Base-by-base conservation (phyloP, 2,329 filamentous ascomycete species). In the Fusarium neocosmosporiellum region DNA sequence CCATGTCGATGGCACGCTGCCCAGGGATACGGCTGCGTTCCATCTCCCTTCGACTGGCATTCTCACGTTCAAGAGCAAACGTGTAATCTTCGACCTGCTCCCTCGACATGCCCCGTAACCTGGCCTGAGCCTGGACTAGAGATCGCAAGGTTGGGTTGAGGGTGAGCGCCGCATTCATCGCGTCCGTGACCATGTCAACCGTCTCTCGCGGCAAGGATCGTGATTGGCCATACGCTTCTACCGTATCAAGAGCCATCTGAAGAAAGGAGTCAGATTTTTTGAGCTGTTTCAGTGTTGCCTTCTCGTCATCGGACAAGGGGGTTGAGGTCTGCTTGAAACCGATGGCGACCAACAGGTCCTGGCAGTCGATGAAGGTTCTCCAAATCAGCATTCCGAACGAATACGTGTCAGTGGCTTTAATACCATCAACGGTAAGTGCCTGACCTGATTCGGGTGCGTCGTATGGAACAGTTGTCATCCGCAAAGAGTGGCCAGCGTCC, bases 321-420 rank as follows among this genome's bases (percentile, higher is more conserved):
- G 16, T 14, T 16, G 36, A n/a, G 0, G 18, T 2, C 27, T 43
- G 60, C 5, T 39, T 63, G 22, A 58, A 58, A 2, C 20, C 29
- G 24, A 63, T 63, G 53, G 50, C 31, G 11, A 46, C 16, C 8
- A 58, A 58, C 20, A 63, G 27, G 10, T 63, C 36, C 27, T 43
- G 10, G 5, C 60, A 57, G 29, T 58, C 60, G 8, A 57, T 34
- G 4, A 63, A 46, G 3, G 60, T 22, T 36, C 50, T 46, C 48
- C 60, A 63, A 1, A 57, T 39, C 2, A 63, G 37, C 60, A 63
- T 63, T 20, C 60, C 60, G 4, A 33, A 63, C 8, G 60, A 63
- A 16, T 57, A 63, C 7, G 36, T 22, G 14, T 63, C 60, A 2
- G 48, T 57, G 10, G 50, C 48, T 14, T 57, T 46, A 16, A 57